Conservation (phyloP, 345 rosid species). For the Kandelia obovata region DNA sequence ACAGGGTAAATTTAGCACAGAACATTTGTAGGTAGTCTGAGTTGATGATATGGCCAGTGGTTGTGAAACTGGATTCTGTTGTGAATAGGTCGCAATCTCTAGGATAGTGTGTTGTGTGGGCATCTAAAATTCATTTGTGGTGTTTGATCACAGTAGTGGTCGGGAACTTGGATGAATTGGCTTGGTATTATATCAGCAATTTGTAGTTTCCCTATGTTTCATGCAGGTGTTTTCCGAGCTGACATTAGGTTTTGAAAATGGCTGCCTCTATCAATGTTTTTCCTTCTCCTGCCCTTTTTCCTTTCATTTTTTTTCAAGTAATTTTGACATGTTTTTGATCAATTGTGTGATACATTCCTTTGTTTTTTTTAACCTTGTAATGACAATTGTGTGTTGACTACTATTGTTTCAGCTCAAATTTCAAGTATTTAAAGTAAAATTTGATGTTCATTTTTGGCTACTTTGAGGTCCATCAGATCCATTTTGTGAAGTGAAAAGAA, state of each 20-base stretch:
- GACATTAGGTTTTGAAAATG: neutral
- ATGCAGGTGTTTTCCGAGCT: neutral
- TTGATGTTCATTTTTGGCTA: neutral
- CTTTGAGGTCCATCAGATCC: conserved; percentile 47
- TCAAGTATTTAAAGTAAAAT: neutral
- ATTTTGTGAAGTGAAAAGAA: conserved; percentile 72
- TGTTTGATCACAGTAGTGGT: neutral
- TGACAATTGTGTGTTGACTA: neutral
- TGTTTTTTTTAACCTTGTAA: neutral
- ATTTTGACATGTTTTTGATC: neutral
- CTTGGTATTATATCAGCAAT: neutral
- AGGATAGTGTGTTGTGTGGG: too few relatives aligned
- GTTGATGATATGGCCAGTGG: too few relatives aligned
- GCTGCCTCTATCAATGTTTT: too few relatives aligned
- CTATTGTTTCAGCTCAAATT: neutral
- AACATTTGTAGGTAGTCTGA: too few relatives aligned
- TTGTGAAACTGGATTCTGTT: too few relatives aligned
- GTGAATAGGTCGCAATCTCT: too few relatives aligned
- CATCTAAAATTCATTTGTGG: too few relatives aligned
- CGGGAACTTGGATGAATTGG: neutral
- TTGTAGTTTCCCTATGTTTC: neutral
- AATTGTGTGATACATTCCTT: neutral
- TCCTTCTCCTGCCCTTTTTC: too few relatives aligned
- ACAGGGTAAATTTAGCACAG: too few relatives aligned
- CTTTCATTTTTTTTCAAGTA: too few relatives aligned